Evolutionary conservation across 2,329 filamentous ascomycete species (phyloP).

Genomic region (Blumeria hordei): DNA sequence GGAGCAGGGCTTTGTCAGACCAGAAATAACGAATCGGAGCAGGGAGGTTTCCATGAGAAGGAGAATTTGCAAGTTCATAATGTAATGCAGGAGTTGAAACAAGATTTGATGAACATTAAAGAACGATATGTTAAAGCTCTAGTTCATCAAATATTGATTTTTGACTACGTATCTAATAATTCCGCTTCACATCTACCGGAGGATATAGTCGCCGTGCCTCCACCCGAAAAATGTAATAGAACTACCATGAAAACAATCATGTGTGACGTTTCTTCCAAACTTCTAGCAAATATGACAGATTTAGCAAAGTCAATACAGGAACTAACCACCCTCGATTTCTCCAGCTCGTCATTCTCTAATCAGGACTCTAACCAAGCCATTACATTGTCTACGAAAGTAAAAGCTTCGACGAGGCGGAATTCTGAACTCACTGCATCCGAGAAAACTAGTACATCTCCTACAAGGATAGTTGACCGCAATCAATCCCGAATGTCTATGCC

Average conservation of each 20-base stretch:
- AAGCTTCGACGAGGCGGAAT: constrained; percentile 23
- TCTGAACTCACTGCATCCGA: constrained; percentile 27
- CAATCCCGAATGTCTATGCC: constrained; percentile 65
- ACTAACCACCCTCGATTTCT: constrained; percentile 55
- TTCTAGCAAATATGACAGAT: constrained; percentile 53
- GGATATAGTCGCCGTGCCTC: constrained; percentile 47
- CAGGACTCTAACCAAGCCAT: constrained; percentile 15
- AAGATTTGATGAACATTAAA: constrained; percentile 45
- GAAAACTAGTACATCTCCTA: constrained; percentile 26
- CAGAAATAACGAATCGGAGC: constrained; percentile 29
- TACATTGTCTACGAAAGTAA: constrained; percentile 16
- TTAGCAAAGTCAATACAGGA: constrained; percentile 50
- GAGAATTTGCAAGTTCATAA: constrained; percentile 24
- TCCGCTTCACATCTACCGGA: constrained; percentile 29
- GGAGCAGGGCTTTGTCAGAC: constrained; percentile 39
- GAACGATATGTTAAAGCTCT: constrained; percentile 54
- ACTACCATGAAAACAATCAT: constrained; percentile 66
- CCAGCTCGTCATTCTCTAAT: constrained; percentile 23
- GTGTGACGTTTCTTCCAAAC: constrained; percentile 50
- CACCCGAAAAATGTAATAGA: constrained; percentile 38
- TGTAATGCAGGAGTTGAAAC: constrained; percentile 32
- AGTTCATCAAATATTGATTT: constrained; percentile 56
- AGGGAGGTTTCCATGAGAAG: constrained; percentile 26
- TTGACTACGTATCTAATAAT: constrained; percentile 37
- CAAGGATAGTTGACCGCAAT: constrained; percentile 30